Base-by-base conservation (phyloP, 495 filamentous ascomycete species). In the Aspergillus haitiensis region DNA sequence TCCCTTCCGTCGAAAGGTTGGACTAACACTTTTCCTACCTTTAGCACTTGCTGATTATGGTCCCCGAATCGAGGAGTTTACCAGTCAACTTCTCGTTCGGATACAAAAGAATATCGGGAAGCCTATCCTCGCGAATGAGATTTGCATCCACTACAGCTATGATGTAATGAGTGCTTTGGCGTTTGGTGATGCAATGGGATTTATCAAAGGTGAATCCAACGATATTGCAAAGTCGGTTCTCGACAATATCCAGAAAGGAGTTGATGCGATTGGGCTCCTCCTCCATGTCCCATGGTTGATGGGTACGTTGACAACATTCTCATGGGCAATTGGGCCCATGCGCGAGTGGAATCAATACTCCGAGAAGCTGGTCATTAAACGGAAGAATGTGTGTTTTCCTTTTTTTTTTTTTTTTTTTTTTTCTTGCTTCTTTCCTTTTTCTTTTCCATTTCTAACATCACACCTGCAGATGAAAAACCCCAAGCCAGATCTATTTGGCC, bases 291-390 rank as follows among this genome's bases (percentile, higher is more conserved):
- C 49, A 3, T 52, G 49, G 49, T 7, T 52, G 0, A 52, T 52
- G 49, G 49, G 49, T 5, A 34, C n/a, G 49, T 15, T 52, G 49
- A 52, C 49, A 7, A 52, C 49, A 1, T 52, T 52, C 31, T 52
- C 49, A 7, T 52, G 49, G 49, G 49, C 49, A 12, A 52, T 52
- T 15, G 49, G 49, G 10, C 49, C 49, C 5, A 52, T 52, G 49
- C 49, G 49, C 18, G 49, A 52, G 49, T 52, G 49, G 49, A 52
- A 52, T 15, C 11, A 52, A 11, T 52, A 52, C 49, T 52, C 49
- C 1, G 49, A 12, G 49, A 52, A 35, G 27, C 49, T 52, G 49
- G 49, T 52, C 10, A 13, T 52, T n/a, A 1, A 52, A n/a, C 21
- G 49, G 10, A 52, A 52, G 32, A 34, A 36, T 7, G 49, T 52